Evolutionary conservation across 2,329 filamentous ascomycete genomes (phyloP).

Genomic region (Aspergillus vadensis): DNA sequence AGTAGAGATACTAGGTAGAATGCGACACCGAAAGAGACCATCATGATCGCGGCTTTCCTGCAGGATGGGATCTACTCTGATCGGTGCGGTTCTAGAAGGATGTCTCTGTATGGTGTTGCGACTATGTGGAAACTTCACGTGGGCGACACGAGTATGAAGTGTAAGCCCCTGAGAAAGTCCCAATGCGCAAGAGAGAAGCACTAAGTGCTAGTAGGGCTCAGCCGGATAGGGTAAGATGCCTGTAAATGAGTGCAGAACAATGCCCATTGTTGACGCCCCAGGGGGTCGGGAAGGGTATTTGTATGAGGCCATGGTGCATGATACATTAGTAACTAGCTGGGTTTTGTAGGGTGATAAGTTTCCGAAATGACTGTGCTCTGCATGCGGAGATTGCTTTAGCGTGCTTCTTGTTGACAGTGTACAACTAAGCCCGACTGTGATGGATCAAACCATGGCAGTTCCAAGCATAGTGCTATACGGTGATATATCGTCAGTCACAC

Average conservation of each 20-base stretch:
- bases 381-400: background rate
- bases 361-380: background rate
- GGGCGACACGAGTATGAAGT: background rate
- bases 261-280: background rate
- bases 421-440: background rate
- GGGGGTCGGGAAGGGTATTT: background rate
- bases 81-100: background rate
- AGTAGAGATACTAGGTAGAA: constrained; percentile 9
- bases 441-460: background rate
- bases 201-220: background rate
- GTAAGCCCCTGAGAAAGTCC: background rate
- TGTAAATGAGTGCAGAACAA: background rate
- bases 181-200: background rate
- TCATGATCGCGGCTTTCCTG: constrained; percentile 2
- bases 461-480: background rate
- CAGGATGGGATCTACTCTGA: background rate
- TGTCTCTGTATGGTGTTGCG: background rate
- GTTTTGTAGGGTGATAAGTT: background rate
- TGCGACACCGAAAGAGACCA: background rate
- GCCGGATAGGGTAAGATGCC: background rate
- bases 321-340: background rate
- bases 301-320: background rate
- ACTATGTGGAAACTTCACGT: background rate
- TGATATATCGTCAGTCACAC: background rate
- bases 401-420: background rate